A percentile compares a stretch with the other conserved stretches of the same genome.
These are phyloP conservation scores for Globisporangium cylindrosporum DNA, from an alignment of 352 stramenopile genomes.

Conservation along the genomic window DNA sequence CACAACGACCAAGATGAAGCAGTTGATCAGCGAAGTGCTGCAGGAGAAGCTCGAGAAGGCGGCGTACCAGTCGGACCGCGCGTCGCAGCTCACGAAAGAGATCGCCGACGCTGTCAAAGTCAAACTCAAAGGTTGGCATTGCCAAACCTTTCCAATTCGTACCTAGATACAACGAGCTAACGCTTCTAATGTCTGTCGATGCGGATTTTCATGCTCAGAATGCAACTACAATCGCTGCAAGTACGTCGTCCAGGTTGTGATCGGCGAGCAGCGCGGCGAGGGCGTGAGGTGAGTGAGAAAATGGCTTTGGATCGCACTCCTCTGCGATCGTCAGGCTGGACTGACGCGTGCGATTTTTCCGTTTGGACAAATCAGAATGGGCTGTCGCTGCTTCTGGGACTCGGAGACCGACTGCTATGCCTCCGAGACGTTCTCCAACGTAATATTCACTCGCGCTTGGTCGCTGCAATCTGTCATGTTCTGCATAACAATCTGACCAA, in stretches of 20 bases:
- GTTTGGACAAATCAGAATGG: constrained; percentile 52
- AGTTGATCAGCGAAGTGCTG: constrained; percentile 63
- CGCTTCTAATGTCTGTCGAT: background rate
- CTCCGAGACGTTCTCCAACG: constrained; percentile 88
- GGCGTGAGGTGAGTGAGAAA: constrained; percentile 44
- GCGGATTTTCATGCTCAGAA: constrained; percentile 13
- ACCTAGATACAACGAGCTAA: no score
- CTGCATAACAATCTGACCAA: no score
- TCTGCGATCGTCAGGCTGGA: no score
- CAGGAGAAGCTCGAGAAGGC: constrained; percentile 63
- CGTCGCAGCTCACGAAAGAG: constrained; percentile 74
- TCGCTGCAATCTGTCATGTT: no score
- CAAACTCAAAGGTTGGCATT: constrained; percentile 67
- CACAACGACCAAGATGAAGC: constrained; percentile 81
- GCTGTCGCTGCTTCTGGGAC: constrained; percentile 90
- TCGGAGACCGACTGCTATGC: constrained; percentile 87
- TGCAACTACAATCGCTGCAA: constrained; percentile 86
- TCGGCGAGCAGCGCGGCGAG: constrained; percentile 87
- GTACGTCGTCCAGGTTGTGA: constrained; percentile 90
- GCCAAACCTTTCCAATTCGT: no score
- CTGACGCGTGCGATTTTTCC: constrained; percentile 13
- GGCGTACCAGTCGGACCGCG: constrained; percentile 72
- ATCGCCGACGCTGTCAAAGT: constrained; percentile 85
- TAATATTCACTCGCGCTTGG: constrained; percentile 10
- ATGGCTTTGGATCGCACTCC: no score